A percentile compares a stretch with the other conserved stretches of the same genome.
Conservation (phyloP, 83 land plant genomes). For the Diphasiastrum complanatum region DNA sequence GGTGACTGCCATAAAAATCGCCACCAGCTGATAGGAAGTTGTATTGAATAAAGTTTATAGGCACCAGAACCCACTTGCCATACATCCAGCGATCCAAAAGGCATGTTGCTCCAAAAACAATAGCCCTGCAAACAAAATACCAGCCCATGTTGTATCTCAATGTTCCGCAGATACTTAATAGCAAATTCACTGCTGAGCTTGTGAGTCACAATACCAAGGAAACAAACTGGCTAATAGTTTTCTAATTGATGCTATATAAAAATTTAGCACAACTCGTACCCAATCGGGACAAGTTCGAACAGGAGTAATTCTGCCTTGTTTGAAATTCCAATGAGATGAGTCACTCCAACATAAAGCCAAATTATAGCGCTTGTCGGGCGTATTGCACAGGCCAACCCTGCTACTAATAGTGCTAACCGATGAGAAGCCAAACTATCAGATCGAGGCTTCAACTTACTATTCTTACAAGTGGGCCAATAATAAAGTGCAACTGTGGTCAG, state of each 20-base stretch:
- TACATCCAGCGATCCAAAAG: constrained; percentile 72
- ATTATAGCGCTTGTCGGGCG: constrained; percentile 91
- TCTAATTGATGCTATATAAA: too few species aligned
- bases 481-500: constrained; percentile 58
- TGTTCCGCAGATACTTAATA: too few species aligned
- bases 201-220: too few species aligned
- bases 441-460: constrained; percentile 3
- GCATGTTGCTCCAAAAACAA: constrained; percentile 42
- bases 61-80: constrained; percentile 76
- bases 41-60: constrained; percentile 77
- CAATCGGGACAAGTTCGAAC: constrained; percentile 63
- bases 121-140: constrained; percentile 36
- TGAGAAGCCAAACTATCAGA: constrained; percentile 38
- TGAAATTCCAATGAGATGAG: constrained; percentile 37
- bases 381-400: constrained; percentile 81
- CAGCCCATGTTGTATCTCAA: too few species aligned
- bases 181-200: too few species aligned
- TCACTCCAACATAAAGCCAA: constrained; percentile 79
- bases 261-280: constrained; percentile 41
- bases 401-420: constrained; percentile 52
- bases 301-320: constrained; percentile 44
- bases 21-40: constrained; percentile 89
- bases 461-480: constrained; percentile 56
- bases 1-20: constrained; percentile 90
- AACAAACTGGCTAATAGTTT: too few species aligned